Base-by-base conservation (phyloP, 2,329 filamentous ascomycete genomes). In the Monilinia laxa region DNA sequence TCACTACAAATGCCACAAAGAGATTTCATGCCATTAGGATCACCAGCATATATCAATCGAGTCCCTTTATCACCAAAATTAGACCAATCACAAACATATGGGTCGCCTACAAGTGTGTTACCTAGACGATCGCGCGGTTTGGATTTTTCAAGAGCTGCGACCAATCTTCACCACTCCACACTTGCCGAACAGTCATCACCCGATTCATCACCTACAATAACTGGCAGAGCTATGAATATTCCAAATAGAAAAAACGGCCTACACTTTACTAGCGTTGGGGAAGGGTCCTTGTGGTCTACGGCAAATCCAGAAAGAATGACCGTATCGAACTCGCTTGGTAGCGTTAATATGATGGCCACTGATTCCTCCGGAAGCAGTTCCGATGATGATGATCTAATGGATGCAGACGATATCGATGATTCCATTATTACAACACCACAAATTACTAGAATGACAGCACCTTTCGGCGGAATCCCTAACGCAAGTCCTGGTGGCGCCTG, bases 121-220 rank as follows among this genome's bases (percentile, higher is more conserved):
- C 94, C 94, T 23, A 87, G 94, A 70, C 89, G 93, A 69, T 97
- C 93, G 40, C 87, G 94, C 66, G 94, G 94, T 54, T 83, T 97
- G 68, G 94, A 98, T 79, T 98, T 97, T 78, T 94, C 94, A 52
- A 86, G 94, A 72, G 93, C 93, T 14, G 95, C 92, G 69, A 97
- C 94, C 14, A 96, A 93, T 76, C 83, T 99, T 28, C 95, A 98
- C 79, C 95, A 98, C 78, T 97, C 94, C 20, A 98, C 91, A 0
- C 85, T 98, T 11, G 93, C 94, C 66, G 92, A 97, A 72, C 87
- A 90, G 76, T 90, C 91, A 0, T 95, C 91, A 6, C 93, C 93
- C 4, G 93, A 96, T 77, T 95, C 92, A 0, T 97, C 93, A 0
- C 95, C 95, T 0, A 93, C 90, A 16, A 89, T 95, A 65, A 88